A percentile compares a stretch with the other conserved stretches of the same genome.
phyloP scores from a whole-genome alignment of 192 early-diverging fungal genomes.

The Coemansia sp. region DNA sequence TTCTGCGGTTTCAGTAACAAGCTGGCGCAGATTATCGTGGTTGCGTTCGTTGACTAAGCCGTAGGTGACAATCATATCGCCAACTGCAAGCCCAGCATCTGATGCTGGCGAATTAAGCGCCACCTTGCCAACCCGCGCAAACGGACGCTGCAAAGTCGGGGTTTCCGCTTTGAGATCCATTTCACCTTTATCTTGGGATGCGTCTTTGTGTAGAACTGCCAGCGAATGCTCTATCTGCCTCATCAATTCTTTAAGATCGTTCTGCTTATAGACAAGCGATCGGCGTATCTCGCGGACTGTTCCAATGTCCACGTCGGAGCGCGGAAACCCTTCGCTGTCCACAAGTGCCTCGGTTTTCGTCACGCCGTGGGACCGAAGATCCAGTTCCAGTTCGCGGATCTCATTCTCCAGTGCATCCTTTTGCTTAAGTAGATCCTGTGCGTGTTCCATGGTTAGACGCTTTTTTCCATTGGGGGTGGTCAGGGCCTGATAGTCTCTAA shows the following conservation, averaged over 20 bases:
- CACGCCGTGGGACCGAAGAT: constrained; percentile 45
- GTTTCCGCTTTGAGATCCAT: neutral
- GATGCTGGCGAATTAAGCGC: constrained; percentile 41
- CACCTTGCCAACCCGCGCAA: constrained; percentile 46
- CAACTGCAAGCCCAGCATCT: constrained; percentile 33
- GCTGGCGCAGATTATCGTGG: constrained; percentile 22
- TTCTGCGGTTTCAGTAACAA: constrained; percentile 19
- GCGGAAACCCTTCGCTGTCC: constrained; percentile 66
- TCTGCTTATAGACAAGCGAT: constrained; percentile 56
- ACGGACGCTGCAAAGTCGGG: constrained; percentile 18
- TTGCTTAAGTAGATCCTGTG: constrained; percentile 31
- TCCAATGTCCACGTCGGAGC: constrained; percentile 67
- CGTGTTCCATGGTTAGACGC: constrained; percentile 24
- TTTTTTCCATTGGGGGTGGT: neutral
- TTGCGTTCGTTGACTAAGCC: constrained; percentile 22
- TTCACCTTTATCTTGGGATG: neutral
- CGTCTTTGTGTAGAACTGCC: constrained; percentile 44
- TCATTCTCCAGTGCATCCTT: constrained; percentile 38
- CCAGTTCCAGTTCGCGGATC: constrained; percentile 27
- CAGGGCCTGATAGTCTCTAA: neutral
- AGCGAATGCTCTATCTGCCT: constrained; percentile 57
- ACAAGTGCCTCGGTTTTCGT: constrained; percentile 59
- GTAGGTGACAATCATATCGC: constrained; percentile 35
- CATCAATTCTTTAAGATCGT: constrained; percentile 62
- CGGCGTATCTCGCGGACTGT: constrained; percentile 58